Evolutionary conservation across 169 alveolate species (phyloP), one percentile per base, ranked within the genome.

Genomic region (Eimeria mitis): DNA sequence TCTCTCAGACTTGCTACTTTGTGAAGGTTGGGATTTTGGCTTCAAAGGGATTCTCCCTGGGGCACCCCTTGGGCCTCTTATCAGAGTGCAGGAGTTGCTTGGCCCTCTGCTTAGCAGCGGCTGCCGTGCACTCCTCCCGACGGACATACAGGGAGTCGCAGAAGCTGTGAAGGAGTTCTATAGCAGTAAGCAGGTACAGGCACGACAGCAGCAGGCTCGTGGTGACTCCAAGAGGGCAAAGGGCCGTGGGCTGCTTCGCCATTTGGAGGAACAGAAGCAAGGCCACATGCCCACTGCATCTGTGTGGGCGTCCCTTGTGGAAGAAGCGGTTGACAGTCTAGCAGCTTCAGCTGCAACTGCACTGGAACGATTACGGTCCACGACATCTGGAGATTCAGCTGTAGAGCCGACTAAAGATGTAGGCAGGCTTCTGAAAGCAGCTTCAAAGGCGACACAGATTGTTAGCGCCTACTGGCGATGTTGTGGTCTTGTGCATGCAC

Each of bases 121-220:
- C 81, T 42, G 94, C 83, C 94, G 78, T 47, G 94, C 83, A 37
- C 83, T 87, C n/a, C 81, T 87, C 49, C 94, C 94, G 31, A 59
- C 63, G 31, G 94, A 87, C 71, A 23, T 87, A 11, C 94, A 73
- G 16, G 94, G 94, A 23, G 94, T 65, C 25, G 94, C 94, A 25
- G 94, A 87, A 63, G 94, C 94, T 37, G 94, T 87, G 34, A 59
- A 65, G 65, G 81, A 87, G 94, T 63, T 87, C 81, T 61, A 63
- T 73, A 87, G 94, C 83, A 87, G 81, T n/a, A 59, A 59, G 68
- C 94, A 87, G 71, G 81, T 59, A 47, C 94, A 65, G 31, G 94
- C 94, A 14, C 21, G 63, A 42, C 94, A 65, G 65, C 94, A 63
- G 49, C 79, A 87, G 83, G 91, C 91, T n/a, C 79, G 91, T 59